Percentiles rank a stretch among this genome's conserved stretches.
Evolutionary conservation across 1,284 basidiomycete species (phyloP).

Genomic region (Afroboletus lepidellus): DNA sequence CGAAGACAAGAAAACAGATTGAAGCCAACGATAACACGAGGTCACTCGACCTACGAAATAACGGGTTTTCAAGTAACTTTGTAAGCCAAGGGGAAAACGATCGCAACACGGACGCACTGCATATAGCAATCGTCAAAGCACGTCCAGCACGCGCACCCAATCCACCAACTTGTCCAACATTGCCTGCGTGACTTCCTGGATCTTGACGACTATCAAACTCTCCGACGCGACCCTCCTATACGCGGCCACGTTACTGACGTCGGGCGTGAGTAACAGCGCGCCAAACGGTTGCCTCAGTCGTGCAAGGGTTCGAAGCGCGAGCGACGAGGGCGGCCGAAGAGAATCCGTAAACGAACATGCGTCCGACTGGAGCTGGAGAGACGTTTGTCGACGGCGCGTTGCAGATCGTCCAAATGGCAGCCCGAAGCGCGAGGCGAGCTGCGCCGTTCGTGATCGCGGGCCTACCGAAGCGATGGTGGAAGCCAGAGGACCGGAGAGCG

Average conservation of each 20-base stretch:
- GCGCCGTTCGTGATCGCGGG: neutral
- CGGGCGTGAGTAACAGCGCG: neutral
- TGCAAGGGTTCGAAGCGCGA: neutral
- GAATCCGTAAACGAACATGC: neutral
- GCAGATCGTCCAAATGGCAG: neutral
- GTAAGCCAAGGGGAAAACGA: no score
- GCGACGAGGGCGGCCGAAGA: neutral
- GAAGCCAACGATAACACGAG: no score
- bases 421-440: neutral
- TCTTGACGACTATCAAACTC: constrained; percentile 1
- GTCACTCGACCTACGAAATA: no score
- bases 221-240: constrained; percentile 6
- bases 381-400: neutral
- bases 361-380: neutral
- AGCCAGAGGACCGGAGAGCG: neutral
- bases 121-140: neutral
- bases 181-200: neutral
- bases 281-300: neutral
- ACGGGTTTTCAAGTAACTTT: no score
- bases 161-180: neutral
- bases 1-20: no score
- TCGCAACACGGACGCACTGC: no score
- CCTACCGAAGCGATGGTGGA: no score
- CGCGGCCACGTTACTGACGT: neutral
- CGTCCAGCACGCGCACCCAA: neutral